These are phyloP conservation scores for Penicillium vulpinum DNA, from an alignment of 2,329 filamentous ascomycete species.

Conservation along the genomic window DNA sequence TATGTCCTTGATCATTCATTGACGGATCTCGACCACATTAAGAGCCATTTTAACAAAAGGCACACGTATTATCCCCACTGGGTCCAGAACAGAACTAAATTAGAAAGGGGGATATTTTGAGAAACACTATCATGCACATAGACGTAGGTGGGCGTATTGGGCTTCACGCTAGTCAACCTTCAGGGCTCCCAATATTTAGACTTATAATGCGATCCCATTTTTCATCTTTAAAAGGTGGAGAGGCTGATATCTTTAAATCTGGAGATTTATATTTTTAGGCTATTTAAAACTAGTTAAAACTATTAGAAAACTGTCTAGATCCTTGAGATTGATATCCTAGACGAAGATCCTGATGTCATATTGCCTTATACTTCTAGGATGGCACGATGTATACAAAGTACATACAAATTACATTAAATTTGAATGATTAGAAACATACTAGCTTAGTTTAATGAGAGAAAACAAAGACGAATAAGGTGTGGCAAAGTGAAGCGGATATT, in stretches of 20 bases:
- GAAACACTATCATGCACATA: neutral
- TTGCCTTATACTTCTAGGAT: too few relatives aligned
- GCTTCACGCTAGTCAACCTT: neutral
- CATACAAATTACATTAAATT: too few relatives aligned
- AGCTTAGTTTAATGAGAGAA: too few relatives aligned
- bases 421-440: too few relatives aligned
- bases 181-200: neutral
- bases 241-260: neutral
- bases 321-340: too few relatives aligned
- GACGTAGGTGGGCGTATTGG: neutral
- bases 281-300: too few relatives aligned
- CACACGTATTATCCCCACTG: neutral
- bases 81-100: neutral
- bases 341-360: too few relatives aligned
- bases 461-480: slow-evolving; percentile 15
- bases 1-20: neutral
- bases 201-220: neutral
- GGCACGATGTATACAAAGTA: too few relatives aligned
- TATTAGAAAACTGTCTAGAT: too few relatives aligned
- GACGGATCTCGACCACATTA: too few relatives aligned
- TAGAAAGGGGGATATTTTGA: neutral
- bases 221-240: neutral
- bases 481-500: slow-evolving; percentile 1
- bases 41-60: too few relatives aligned
- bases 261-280: neutral